These are phyloP conservation scores for Phialophora tarda DNA, from an alignment of 2,329 filamentous ascomycete genomes.

Conservation along the genomic window DNA sequence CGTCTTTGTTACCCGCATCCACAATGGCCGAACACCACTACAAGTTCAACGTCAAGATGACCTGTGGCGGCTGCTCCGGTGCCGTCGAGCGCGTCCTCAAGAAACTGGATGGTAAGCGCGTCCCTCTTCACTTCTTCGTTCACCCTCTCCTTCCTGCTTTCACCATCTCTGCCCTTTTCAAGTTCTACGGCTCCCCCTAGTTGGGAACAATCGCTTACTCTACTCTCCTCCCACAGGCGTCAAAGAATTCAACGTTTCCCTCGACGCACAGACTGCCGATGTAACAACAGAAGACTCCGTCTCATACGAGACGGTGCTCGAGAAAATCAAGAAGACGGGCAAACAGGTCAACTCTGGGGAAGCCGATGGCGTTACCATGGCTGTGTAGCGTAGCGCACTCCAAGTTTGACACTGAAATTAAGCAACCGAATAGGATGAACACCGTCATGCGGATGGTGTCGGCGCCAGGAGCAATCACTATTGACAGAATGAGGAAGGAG, in stretches of 20 bases:
- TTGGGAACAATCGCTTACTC: background rate
- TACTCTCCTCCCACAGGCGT: slow-evolving; percentile 64
- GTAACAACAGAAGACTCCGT: slow-evolving; percentile 73
- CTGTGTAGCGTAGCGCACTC: slow-evolving; percentile 39
- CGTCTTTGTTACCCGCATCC: background rate
- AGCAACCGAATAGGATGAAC: background rate
- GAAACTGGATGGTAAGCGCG: slow-evolving; percentile 78
- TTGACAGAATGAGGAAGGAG: background rate
- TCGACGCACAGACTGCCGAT: slow-evolving; percentile 82
- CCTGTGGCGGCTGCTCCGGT: slow-evolving; percentile 93
- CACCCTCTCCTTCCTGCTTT: slow-evolving; percentile 5
- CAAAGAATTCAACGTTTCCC: slow-evolving; percentile 83
- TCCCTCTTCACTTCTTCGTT: slow-evolving; percentile 10
- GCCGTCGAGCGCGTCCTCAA: slow-evolving; percentile 90
- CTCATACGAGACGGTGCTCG: slow-evolving; percentile 78
- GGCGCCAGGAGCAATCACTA: background rate
- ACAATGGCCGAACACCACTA: slow-evolving; percentile 84
- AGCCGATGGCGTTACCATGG: slow-evolving; percentile 50
- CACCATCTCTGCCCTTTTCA: background rate
- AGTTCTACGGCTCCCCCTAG: background rate
- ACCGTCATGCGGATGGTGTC: background rate
- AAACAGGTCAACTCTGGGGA: slow-evolving; percentile 79
- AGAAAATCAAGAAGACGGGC: slow-evolving; percentile 92
- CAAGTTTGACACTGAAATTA: background rate
- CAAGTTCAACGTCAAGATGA: slow-evolving; percentile 95